phyloP scores from a whole-genome alignment of 1,284 basidiomycete species.

The Calocybe gambosa region DNA sequence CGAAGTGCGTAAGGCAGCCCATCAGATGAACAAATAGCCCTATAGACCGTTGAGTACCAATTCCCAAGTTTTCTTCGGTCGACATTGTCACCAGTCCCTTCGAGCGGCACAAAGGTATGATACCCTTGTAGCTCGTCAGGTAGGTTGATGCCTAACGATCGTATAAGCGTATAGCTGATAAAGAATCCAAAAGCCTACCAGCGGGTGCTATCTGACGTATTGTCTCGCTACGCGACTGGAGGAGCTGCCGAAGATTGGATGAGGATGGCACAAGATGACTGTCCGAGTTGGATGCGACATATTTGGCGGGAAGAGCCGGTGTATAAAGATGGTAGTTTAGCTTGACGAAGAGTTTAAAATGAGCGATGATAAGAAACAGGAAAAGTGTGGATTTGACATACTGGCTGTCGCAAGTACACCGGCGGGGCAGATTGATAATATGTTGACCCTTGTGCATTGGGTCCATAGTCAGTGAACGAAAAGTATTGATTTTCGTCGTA shows the following conservation, averaged over 20 bases:
- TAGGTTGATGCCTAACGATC: slow-evolving; percentile 46
- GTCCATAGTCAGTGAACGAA: slow-evolving; percentile 29
- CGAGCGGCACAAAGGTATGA: slow-evolving; percentile 81
- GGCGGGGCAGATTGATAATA: slow-evolving; percentile 50
- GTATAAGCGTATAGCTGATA: slow-evolving; percentile 16
- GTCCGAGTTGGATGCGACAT: slow-evolving; percentile 57
- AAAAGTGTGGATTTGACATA: slow-evolving; percentile 32
- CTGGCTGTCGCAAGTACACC: slow-evolving; percentile 61
- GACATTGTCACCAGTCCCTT: slow-evolving; percentile 34
- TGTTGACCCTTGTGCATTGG: slow-evolving; percentile 30
- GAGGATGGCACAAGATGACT: slow-evolving; percentile 47
- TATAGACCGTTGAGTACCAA: slow-evolving; percentile 80
- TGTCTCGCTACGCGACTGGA: slow-evolving; percentile 80
- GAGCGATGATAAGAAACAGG: not conserved
- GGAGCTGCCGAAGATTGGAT: slow-evolving; percentile 67
- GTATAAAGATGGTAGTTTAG: slow-evolving; percentile 93
- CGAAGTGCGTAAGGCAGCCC: slow-evolving; percentile 77
- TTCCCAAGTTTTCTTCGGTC: slow-evolving; percentile 69
- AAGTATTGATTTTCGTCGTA: slow-evolving; percentile 28
- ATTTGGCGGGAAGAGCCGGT: slow-evolving; percentile 44
- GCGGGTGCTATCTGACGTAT: slow-evolving; percentile 38
- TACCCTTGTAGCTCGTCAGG: slow-evolving; percentile 91
- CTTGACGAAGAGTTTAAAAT: slow-evolving; percentile 28
- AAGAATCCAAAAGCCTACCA: slow-evolving; percentile 16
- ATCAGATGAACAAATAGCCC: slow-evolving; percentile 75